Conservation (phyloP, 1,284 basidiomycete genomes). For the Exobasidium rhododendri region DNA sequence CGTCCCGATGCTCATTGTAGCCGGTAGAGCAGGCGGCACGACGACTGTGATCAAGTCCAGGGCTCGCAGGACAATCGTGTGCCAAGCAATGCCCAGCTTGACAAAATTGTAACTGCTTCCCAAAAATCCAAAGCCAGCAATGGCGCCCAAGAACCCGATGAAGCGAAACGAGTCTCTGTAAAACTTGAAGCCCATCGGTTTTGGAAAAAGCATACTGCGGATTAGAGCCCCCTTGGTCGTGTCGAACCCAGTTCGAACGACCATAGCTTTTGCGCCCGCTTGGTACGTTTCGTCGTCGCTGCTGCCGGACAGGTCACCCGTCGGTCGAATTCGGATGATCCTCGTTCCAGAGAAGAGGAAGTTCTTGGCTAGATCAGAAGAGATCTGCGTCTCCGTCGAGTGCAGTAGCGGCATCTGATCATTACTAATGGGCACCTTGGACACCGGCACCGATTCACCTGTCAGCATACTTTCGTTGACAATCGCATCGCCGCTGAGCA, state of each 20-base stretch:
- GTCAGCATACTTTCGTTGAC: constrained; percentile 99
- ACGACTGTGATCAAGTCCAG: constrained; percentile 97
- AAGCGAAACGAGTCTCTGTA: constrained; percentile 97
- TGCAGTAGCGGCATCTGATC: constrained; percentile 34
- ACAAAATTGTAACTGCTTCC: constrained; percentile 81
- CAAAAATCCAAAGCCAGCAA: constrained; percentile 72
- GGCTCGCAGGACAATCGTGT: constrained; percentile 85
- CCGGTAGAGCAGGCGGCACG: constrained; percentile 93
- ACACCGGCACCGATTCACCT: constrained; percentile 89
- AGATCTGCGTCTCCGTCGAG: constrained; percentile 58
- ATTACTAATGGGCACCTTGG: constrained; percentile 67
- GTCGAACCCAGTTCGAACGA: constrained; percentile 90
- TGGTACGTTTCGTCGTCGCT: constrained; percentile 29
- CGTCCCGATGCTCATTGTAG: constrained; percentile 94
- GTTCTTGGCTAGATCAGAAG: constrained; percentile 72
- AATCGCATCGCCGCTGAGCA: constrained; percentile 92
- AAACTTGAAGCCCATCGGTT: constrained; percentile 89
- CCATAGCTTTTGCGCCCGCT: constrained; percentile 71
- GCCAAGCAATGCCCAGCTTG: constrained; percentile 76
- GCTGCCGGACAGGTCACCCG: constrained; percentile 52
- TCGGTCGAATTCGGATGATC: constrained; percentile 76
- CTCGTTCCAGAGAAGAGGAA: constrained; percentile 90
- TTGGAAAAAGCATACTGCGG: constrained; percentile 97
- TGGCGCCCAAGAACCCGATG: constrained; percentile 82
- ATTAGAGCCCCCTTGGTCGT: constrained; percentile 96